These are phyloP conservation scores for Oldenlandia corymbosa DNA, from an alignment of 257 asterid genomes.

Conservation along the genomic window DNA sequence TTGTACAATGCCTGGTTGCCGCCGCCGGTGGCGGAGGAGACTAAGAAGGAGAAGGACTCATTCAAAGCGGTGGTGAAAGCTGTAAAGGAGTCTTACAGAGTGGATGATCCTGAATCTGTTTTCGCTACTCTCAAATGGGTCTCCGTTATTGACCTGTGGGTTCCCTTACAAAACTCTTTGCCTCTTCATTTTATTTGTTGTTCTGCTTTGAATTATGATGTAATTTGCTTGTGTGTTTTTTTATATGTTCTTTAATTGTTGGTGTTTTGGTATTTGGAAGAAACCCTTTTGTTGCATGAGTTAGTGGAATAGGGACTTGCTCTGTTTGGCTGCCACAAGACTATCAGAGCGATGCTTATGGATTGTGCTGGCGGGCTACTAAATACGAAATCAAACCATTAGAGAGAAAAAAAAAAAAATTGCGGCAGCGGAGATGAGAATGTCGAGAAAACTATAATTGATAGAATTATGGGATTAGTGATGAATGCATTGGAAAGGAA, in stretches of 20 bases:
- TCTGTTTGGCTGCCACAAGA: no score
- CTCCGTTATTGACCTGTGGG: constrained; percentile 84
- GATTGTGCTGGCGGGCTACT: no score
- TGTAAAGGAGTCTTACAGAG: constrained; percentile 57
- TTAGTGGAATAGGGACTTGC: not conserved
- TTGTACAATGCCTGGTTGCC: constrained; percentile 96
- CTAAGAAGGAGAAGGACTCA: constrained; percentile 75
- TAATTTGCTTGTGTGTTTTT: not conserved
- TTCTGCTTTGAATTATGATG: not conserved
- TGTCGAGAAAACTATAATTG: no score
- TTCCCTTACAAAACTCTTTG: constrained; percentile 20
- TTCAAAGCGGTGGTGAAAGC: constrained; percentile 66
- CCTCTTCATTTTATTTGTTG: not conserved
- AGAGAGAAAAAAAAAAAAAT: no score
- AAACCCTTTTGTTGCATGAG: no score
- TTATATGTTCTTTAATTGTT: not conserved
- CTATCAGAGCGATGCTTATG: no score
- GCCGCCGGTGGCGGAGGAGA: constrained; percentile 94
- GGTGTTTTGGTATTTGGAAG: not conserved
- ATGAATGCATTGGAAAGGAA: no score
- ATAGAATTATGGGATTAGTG: no score
- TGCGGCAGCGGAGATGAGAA: no score
- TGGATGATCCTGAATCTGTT: constrained; percentile 86
- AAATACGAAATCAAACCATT: no score
- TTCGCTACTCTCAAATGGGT: constrained; percentile 84